Conservation (phyloP, 2,329 filamentous ascomycete species). For the Colletotrichum cuscutae region DNA sequence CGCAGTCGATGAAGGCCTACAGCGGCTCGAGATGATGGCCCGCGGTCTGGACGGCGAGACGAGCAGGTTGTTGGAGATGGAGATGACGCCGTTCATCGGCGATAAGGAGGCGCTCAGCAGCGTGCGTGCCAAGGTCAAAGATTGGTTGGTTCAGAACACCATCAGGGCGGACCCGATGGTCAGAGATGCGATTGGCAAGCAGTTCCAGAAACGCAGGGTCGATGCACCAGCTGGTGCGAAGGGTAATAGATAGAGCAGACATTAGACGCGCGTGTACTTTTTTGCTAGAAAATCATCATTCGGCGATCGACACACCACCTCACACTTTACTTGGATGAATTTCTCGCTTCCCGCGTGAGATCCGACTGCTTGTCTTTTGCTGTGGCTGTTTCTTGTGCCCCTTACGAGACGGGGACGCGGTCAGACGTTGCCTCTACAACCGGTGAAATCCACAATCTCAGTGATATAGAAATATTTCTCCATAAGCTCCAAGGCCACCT, state of each 20-base stretch:
- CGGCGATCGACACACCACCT: not conserved
- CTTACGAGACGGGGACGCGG: not conserved
- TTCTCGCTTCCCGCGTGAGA: not conserved
- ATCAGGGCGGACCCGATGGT: constrained; percentile 85
- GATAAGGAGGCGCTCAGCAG: constrained; percentile 72
- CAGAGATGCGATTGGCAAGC: constrained; percentile 77
- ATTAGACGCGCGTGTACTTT: not conserved
- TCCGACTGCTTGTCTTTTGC: not conserved
- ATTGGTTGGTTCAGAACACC: constrained; percentile 89
- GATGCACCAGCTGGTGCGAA: constrained; percentile 72
- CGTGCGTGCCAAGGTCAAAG: constrained; percentile 78
- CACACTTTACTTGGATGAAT: not conserved
- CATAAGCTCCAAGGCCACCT: too few relatives aligned
- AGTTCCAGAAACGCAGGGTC: constrained; percentile 69
- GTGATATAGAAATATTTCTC: fast-evolving
- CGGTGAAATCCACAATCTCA: not conserved
- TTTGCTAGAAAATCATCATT: not conserved
- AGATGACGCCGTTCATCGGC: constrained; percentile 83
- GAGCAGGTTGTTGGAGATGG: constrained; percentile 76
- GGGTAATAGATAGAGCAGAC: constrained; percentile 54
- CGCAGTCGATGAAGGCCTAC: constrained; percentile 59
- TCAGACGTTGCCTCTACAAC: too few relatives aligned
- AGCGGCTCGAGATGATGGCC: constrained; percentile 71
- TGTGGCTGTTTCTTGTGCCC: not conserved
- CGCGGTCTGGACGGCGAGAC: constrained; percentile 75